Evolutionary conservation across 371 early-diverging fungal species (phyloP), one percentile per base, ranked within the genome.

Genomic region (Nematocida sp.): DNA sequence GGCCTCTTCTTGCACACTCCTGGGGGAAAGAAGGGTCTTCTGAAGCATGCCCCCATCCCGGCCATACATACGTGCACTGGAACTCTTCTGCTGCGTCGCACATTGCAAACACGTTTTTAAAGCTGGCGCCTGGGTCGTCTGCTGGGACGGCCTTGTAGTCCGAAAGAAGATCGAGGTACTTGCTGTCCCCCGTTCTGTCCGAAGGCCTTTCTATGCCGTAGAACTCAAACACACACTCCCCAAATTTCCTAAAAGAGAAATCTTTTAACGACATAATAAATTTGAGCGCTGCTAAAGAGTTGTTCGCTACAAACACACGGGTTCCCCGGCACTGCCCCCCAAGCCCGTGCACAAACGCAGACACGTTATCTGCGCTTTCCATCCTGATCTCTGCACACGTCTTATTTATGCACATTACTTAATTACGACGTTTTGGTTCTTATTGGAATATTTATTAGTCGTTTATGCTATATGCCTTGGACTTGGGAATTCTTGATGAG

Each of bases 221-320:
- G 80, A 96, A 95, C 81, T 91, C 86, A 79, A 96, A 91, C 8
- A 67, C 58, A 41, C 37, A 92, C 78, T 92, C 88, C 56, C 95
- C 94, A 86, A 95, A 95, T 15, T 90, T 90, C 80, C 92, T 92
- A 80, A 95, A 96, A 2, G 95, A 88, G 92, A 94, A 96, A 80
- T 94, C 89, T 66, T 94, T 88, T 34, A 96, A 90, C 1, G 94
- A 93, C 49, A 94, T 87, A 67, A 96, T 94, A 85, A 92, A 95
- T 83, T 95, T 95, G 81, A 95, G 92, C 53, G 97, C 97, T 2
- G 94, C 95, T 85, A 96, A 92, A 77, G 95, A 96, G 86, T 95
- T 95, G 86, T 96, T 96, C 77, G 96, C 97, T 15, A 77, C 46
- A 50, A 77, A 65, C 50, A 79, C 78, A 36, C 63, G n/a, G 2